A percentile compares a stretch with the other conserved stretches of the same genome.
phyloP scores from a whole-genome alignment of 192 early-diverging fungal species.

The Chytriomyces confervae region DNA sequence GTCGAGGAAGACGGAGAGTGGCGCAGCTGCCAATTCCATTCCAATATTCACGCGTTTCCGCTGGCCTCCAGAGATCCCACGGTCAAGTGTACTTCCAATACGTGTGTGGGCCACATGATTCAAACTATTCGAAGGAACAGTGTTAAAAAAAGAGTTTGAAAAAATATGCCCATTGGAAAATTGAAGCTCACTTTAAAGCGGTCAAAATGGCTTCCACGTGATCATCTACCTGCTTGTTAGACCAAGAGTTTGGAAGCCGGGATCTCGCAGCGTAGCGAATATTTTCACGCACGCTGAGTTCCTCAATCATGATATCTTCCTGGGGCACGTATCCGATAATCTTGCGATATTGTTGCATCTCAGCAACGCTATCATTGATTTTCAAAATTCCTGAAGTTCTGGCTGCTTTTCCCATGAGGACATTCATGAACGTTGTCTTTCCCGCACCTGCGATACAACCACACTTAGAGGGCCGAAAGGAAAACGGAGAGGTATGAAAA shows the following conservation, averaged over 20 bases:
- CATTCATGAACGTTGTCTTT: slow-evolving; percentile 57
- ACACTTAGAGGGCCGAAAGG: not conserved
- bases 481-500: not conserved
- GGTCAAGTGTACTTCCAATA: slow-evolving; percentile 72
- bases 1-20: slow-evolving; percentile 85
- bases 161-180: slow-evolving; percentile 55
- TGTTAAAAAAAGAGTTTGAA: slow-evolving; percentile 21
- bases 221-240: slow-evolving; percentile 67
- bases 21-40: slow-evolving; percentile 81
- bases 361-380: slow-evolving; percentile 40
- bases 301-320: slow-evolving; percentile 49
- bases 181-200: slow-evolving; percentile 51
- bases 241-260: slow-evolving; percentile 69
- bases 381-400: slow-evolving; percentile 41
- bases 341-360: slow-evolving; percentile 43
- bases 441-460: slow-evolving; percentile 29
- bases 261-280: slow-evolving; percentile 78
- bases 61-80: slow-evolving; percentile 85
- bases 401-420: slow-evolving; percentile 45
- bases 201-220: slow-evolving; percentile 77
- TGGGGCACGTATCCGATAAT: slow-evolving; percentile 52
- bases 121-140: slow-evolving; percentile 11
- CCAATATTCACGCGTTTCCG: slow-evolving; percentile 86
- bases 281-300: slow-evolving; percentile 76
- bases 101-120: slow-evolving; percentile 37